Conservation (phyloP, 345 rosid species). For the Psidium guajava region DNA sequence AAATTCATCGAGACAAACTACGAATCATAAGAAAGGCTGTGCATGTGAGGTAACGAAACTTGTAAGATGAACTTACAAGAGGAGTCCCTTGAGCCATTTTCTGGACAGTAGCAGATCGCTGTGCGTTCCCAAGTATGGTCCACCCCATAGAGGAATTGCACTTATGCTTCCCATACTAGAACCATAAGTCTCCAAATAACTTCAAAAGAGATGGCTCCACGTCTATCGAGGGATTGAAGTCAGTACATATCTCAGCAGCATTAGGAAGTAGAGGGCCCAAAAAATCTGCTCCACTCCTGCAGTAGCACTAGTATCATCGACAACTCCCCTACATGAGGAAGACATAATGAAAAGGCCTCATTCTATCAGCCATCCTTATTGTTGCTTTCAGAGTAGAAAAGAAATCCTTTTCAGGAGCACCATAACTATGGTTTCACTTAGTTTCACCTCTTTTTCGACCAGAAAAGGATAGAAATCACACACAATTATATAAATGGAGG, state of each 20-base stretch:
- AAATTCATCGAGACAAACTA: too few species aligned
- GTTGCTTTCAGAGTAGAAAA: too few species aligned
- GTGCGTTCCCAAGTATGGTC: constrained; percentile 84
- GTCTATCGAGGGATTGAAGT: constrained; percentile 73
- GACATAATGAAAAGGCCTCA: too few species aligned
- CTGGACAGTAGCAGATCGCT: constrained; percentile 76
- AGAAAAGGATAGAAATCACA: too few species aligned
- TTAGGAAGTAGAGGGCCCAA: constrained; percentile 92
- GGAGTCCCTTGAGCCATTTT: constrained; percentile 96
- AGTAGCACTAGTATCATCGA: neutral
- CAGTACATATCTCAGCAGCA: constrained; percentile 84
- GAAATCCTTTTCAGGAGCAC: too few species aligned
- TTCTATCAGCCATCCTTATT: too few species aligned
- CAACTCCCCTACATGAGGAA: too few species aligned
- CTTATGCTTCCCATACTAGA: constrained; percentile 71
- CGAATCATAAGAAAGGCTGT: neutral
- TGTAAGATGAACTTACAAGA: constrained; percentile 49
- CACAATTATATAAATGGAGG: too few species aligned
- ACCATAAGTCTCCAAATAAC: constrained; percentile 94
- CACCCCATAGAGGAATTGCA: constrained; percentile 74
- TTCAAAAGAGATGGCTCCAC: constrained; percentile 91
- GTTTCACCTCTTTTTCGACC: too few species aligned
- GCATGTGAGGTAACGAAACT: neutral
- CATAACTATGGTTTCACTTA: too few species aligned
- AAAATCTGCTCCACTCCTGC: constrained; percentile 97